Percentiles rank a stretch among this genome's conserved stretches.
Conservation (phyloP, 78 protist species). For the Trichosphaerium sp. region DNA sequence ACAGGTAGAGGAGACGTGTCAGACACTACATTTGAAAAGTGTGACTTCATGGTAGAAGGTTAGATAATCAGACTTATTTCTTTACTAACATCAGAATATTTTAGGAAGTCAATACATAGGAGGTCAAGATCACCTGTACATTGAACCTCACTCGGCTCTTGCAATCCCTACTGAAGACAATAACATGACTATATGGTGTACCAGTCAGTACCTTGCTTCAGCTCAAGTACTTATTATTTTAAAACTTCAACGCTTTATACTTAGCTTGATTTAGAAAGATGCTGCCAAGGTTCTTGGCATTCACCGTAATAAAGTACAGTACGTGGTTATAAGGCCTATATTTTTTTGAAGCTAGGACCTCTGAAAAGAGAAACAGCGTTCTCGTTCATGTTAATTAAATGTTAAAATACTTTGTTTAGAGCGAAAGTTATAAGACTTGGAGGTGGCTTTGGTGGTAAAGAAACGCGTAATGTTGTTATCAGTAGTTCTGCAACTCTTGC, state of each 20-base stretch:
- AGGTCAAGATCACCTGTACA: conserved; percentile 93
- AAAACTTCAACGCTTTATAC: too few relatives aligned
- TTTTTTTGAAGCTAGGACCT: too few relatives aligned
- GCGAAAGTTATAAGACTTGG: conserved; percentile 68
- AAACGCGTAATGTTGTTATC: conserved; percentile 22
- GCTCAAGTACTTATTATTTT: too few relatives aligned
- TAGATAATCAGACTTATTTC: neutral
- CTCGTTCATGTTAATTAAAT: too few relatives aligned
- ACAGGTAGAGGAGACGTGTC: conserved; percentile 66
- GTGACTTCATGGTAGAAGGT: conserved; percentile 36
- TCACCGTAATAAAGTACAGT: conserved; percentile 48
- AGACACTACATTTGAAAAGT: conserved; percentile 16
- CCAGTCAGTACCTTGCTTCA: conserved; percentile 68
- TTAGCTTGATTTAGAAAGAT: too few relatives aligned
- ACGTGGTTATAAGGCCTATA: too few relatives aligned
- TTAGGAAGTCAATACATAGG: conserved; percentile 22
- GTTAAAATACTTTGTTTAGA: too few relatives aligned
- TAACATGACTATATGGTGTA: conserved; percentile 31
- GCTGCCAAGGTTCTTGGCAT: conserved; percentile 62
- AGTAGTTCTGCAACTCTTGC: conserved; percentile 56
- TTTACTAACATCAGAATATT: neutral
- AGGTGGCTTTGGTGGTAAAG: conserved; percentile 99
- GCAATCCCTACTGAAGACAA: conserved; percentile 76
- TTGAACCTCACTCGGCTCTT: conserved; percentile 70
- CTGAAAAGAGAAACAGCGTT: too few relatives aligned